A percentile compares a stretch with the other conserved stretches of the same genome.
Conservation (phyloP, 2,329 filamentous ascomycete species). For the Pseudocercospora macadamiae region DNA sequence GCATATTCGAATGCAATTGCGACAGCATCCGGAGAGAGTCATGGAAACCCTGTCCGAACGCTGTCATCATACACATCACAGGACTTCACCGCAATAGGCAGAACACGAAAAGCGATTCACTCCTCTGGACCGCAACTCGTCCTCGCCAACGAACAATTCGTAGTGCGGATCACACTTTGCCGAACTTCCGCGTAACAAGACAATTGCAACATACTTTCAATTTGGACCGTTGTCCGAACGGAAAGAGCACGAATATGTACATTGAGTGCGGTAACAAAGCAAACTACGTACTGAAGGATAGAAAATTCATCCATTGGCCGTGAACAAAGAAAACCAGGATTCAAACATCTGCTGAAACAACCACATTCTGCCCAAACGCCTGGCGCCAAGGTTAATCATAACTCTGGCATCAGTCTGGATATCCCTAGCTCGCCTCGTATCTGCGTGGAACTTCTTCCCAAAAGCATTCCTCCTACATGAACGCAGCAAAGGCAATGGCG, state of each 20-base stretch:
- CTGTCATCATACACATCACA: constrained; percentile 2
- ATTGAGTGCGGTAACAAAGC: no score
- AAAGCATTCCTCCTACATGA: not conserved
- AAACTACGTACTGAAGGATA: not conserved
- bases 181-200: not conserved
- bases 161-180: not conserved
- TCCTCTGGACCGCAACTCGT: not conserved
- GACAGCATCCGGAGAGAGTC: no score
- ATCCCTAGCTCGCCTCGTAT: not conserved
- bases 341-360: not conserved
- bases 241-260: no score
- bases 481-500: constrained; percentile 12
- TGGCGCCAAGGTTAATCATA: not conserved
- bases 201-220: not conserved
- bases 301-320: not conserved
- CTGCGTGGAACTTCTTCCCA: not conserved
- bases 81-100: not conserved
- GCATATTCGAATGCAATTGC: no score
- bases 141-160: not conserved
- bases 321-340: not conserved
- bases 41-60: not conserved
- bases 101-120: not conserved
- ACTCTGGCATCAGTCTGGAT: not conserved
- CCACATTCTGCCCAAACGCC: not conserved
- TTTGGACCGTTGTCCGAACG: not conserved